Base-by-base conservation (phyloP, 2,329 filamentous ascomycete genomes). In the Colletotrichum neosansevieriae region DNA sequence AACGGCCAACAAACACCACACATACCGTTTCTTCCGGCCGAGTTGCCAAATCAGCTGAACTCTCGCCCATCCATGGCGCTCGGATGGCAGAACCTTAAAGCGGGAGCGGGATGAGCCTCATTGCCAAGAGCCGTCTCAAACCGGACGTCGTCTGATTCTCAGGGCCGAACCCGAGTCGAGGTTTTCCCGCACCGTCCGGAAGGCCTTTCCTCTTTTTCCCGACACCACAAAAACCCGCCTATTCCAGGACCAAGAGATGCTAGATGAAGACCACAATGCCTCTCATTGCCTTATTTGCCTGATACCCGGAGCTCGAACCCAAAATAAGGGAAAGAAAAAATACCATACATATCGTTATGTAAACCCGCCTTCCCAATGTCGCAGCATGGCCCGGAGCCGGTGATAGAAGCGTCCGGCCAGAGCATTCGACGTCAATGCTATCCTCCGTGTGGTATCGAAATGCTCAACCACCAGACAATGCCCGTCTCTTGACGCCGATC, bases 401-500 rank as follows among this genome's bases (percentile, higher is more conserved):
- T 56, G 54, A 50, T 60, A 59, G 47, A 47, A 60, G 49, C 61
- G 29, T 65, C 66, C 61, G 61, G 66, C 61, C 66, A 49, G 54
- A 60, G 61, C 61, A 50, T 60, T 34, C 66, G 54, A 65, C 66
- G 66, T 56, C 67, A 63, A 63, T 69, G 68, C 53, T 66, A 59
- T 54, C 67, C 58, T 63, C 61, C 71, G 62, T 66, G 60, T 72
- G 70, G 65, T 67, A 63, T 70, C 58, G 65, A 63, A 70, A 70
- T 64, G 58, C 54, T 49, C 68, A 59, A 38, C 65, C 60, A 58
- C 66, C 40, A 68, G 60, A 60, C 60, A 70, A 62, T 69, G 63
- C 64, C 73, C 72, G 63, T 74, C 76, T 53, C 77, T 68, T 76
- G 42, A 77, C 59, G 40, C 67, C 71, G n/a, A 85, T 79, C 63